Base-by-base conservation (phyloP, 352 stramenopile species). In the Globisporangium takayamanum region DNA sequence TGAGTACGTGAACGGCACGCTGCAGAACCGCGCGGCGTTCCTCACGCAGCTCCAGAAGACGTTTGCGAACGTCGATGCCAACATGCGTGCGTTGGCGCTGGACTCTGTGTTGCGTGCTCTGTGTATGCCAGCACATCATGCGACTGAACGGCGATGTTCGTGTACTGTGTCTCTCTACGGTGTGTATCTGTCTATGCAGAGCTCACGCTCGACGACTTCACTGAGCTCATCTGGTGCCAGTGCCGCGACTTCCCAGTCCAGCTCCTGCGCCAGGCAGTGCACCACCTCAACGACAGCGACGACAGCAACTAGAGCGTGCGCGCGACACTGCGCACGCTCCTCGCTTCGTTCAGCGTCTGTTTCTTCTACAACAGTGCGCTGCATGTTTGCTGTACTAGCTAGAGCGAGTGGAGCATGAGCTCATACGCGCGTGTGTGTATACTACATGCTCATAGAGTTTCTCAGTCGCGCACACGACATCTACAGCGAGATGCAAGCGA, bases 1-100 rank as follows among this genome's bases (percentile, higher is more conserved):
- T 53, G 74, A 84, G 57, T 86, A 74, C 55, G 41, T 86, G 37
- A 79, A 76, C 52, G 72, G 70, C 25, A 75, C 73, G 46, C 55
- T 86, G 55, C 76, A 84, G 55, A 86, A 85, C 55, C 73, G 74
- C 28, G 26, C 63, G 7, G 69, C 78, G 8, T 86, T 86, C 60
- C 42, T 82, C 16, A 45, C 63, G 15, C 69, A 79, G 48, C 47
- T 87, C 37, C 74, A 86, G 30, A 66, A 64, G 8, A 64, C 55
- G 22, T 76, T 76, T 41, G 53, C 57, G 36, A 72, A 62, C 33
- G 66, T 82, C n/a, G 76, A 86, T 56, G 49, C 55, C 4, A 59
- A 49, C 22, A 76, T 75, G 42, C 50, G 78, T 84, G 46, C 55
- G 69, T 60, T 11, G 22, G 5, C n/a, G 1, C 47, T 39, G 6